Conservation (phyloP, 345 rosid genomes). For the Bruguiera sexangula region DNA sequence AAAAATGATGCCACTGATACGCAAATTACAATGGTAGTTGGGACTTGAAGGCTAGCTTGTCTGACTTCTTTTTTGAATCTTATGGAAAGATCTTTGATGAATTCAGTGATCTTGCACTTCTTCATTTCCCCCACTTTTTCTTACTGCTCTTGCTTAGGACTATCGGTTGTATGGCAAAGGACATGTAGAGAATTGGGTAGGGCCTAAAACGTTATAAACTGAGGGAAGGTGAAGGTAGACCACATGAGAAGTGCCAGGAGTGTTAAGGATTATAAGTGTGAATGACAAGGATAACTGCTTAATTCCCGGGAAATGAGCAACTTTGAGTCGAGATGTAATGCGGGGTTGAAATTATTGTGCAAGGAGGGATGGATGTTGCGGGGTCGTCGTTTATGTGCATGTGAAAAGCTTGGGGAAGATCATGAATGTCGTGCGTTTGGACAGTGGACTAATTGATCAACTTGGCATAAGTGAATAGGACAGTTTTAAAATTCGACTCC, state of each 20-base stretch:
- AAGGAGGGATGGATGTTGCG: neutral
- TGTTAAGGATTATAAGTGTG: neutral
- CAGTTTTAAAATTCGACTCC: too few relatives aligned
- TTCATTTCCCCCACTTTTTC: conserved; percentile 6
- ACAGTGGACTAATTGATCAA: neutral
- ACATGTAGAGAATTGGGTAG: neutral
- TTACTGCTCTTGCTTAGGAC: neutral
- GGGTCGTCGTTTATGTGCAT: neutral
- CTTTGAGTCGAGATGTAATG: neutral
- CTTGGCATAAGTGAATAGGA: neutral
- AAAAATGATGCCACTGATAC: conserved; percentile 21
- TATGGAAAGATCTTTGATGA: conserved; percentile 15
- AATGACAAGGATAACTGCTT: neutral
- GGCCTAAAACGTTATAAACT: conserved; percentile 12
- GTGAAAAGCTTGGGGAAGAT: neutral
- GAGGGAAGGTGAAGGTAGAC: neutral
- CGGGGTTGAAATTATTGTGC: neutral
- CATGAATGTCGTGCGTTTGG: conserved; percentile 14
- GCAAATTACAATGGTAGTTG: conserved; percentile 13
- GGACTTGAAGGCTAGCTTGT: conserved; percentile 10
- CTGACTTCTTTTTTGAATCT: conserved; percentile 17
- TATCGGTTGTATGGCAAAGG: neutral
- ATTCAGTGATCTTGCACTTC: conserved; percentile 14
- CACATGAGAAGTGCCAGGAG: conserved; percentile 19
- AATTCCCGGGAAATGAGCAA: neutral